Conservation (phyloP, 2,329 filamentous ascomycete species). For the Orbilia oligospora region DNA sequence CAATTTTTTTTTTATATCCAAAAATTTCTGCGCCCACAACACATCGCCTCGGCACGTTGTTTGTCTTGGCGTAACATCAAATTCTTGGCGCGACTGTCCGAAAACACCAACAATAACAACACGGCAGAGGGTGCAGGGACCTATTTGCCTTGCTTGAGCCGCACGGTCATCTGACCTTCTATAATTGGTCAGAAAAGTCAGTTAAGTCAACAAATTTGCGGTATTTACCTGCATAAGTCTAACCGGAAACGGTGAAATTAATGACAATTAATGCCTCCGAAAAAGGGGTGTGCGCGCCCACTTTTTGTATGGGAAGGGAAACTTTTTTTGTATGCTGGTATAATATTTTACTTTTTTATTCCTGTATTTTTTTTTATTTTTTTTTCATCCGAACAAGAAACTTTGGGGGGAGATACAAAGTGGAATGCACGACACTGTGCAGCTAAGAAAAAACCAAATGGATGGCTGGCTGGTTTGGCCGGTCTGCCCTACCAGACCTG, state of each 20-base stretch:
- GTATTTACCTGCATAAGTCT: constrained; percentile 40
- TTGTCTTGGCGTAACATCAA: not conserved
- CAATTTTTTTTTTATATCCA: constrained; percentile 17
- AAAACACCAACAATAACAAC: constrained; percentile 22
- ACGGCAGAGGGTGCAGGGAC: constrained; percentile 35
- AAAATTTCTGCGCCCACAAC: constrained; percentile 3
- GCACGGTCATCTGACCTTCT: constrained; percentile 58
- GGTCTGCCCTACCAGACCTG: constrained; percentile 2
- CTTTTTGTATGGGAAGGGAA: constrained; percentile 54
- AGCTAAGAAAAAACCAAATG: constrained; percentile 30
- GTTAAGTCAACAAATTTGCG: constrained; percentile 58
- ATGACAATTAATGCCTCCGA: constrained; percentile 55
- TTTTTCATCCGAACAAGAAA: constrained; percentile 28
- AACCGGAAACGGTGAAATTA: constrained; percentile 45
- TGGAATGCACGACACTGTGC: constrained; percentile 57
- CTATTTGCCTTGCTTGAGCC: constrained; percentile 46
- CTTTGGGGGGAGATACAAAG: constrained; percentile 24
- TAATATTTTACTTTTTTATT: constrained; percentile 1
- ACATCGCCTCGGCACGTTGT: constrained; percentile 1
- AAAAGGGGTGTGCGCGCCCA: constrained; percentile 59
- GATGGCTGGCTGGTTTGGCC: not conserved
- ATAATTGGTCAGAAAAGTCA: constrained; percentile 40
- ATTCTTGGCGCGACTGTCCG: constrained; percentile 9
- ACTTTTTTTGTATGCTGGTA: not conserved
- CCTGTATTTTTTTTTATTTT: constrained; percentile 30